Percentiles rank a stretch among this genome's conserved stretches.
Conservation (phyloP, 129 eudicot genomes). For the Chrysanthemum makinoi region DNA sequence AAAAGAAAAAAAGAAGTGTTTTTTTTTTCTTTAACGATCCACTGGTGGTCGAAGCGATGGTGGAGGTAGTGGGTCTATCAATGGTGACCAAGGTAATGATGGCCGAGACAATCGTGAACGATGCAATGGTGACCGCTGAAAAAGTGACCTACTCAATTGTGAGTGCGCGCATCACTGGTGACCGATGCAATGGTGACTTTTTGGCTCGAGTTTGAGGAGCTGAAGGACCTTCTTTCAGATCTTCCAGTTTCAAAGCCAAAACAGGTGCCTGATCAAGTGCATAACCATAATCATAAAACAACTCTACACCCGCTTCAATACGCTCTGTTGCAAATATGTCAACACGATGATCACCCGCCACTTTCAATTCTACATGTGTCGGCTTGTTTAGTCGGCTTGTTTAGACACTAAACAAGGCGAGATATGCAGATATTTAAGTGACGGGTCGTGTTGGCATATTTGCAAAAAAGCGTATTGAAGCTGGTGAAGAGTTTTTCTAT, state of each 20-base stretch:
- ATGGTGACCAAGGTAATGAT: too few relatives aligned
- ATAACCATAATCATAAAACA: too few relatives aligned
- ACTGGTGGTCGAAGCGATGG: too few relatives aligned
- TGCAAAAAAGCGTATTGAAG: too few relatives aligned
- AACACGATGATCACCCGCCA: constrained; percentile 84
- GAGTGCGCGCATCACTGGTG: background rate
- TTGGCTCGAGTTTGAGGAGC: constrained; percentile 56
- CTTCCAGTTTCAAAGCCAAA: constrained; percentile 76
- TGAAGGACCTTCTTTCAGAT: constrained; percentile 40
- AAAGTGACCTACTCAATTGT: background rate
- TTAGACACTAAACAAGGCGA: background rate
- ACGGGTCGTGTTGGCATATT: too few relatives aligned
- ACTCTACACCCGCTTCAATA: constrained; percentile 66
- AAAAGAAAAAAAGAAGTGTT: too few relatives aligned
- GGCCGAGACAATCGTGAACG: too few relatives aligned
- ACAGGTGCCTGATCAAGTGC: constrained; percentile 55
- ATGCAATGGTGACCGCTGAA: too few relatives aligned
- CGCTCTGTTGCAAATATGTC: constrained; percentile 72
- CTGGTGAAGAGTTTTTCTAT: too few relatives aligned
- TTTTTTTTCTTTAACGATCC: background rate
- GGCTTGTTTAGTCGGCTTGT: constrained; percentile 28
- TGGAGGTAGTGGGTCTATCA: too few relatives aligned
- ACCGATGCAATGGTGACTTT: constrained; percentile 20
- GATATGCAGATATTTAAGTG: too few relatives aligned
- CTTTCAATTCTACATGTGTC: constrained; percentile 55